phyloP scores from a whole-genome alignment of 2,329 filamentous ascomycete species.

The Paecilomyces dactylethromorphus region DNA sequence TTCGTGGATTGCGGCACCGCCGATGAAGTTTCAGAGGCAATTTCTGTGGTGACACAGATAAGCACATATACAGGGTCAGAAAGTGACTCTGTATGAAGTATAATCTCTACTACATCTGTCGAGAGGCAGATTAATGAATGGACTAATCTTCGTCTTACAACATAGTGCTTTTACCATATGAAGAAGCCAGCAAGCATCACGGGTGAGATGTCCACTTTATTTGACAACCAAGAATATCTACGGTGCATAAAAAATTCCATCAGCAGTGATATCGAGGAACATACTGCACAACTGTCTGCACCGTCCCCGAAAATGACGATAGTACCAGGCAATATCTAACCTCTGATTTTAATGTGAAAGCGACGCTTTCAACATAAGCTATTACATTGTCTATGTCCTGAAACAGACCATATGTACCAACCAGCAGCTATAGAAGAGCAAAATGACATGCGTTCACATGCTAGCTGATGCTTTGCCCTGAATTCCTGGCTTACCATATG shows the following conservation, averaged over 20 bases:
- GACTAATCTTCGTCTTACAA: no score
- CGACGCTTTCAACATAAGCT: background rate
- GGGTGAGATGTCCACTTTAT: no score
- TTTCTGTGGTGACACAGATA: conserved; percentile 23
- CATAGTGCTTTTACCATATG: no score
- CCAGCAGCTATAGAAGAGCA: background rate
- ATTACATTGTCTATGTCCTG: background rate
- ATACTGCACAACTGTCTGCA: background rate
- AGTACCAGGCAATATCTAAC: background rate
- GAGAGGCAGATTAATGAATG: no score
- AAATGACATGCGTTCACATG: no score
- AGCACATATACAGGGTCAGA: no score
- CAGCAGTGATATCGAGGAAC: background rate
- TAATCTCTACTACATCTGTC: no score
- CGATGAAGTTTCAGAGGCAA: conserved; percentile 22
- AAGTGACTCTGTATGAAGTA: no score
- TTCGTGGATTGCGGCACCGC: conserved; percentile 23
- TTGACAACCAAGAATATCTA: background rate
- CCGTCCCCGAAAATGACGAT: background rate
- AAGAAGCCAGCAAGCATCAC: background rate
- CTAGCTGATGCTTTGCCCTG: no score
- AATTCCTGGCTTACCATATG: no score
- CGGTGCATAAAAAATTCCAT: background rate
- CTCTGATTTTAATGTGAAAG: background rate
- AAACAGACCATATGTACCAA: background rate